Percentiles rank a stretch among this genome's conserved stretches.
These are phyloP conservation scores for Glycyrrhiza uralensis DNA, from an alignment of 306 rosid genomes.

Conservation along the genomic window DNA sequence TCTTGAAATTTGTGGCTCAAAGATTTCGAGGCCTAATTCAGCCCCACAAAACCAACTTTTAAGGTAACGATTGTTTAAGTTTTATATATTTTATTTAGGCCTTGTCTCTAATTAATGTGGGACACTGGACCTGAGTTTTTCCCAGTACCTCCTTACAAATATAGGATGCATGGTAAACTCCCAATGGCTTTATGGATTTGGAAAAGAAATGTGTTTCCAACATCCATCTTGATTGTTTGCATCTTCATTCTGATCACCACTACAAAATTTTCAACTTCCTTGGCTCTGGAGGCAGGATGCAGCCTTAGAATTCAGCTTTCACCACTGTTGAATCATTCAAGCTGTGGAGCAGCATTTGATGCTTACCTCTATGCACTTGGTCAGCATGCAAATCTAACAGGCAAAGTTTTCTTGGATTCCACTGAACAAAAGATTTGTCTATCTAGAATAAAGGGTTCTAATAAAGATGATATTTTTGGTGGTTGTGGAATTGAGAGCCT, in stretches of 20 bases:
- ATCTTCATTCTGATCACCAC: conserved; percentile 17
- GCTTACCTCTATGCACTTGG: conserved; percentile 39
- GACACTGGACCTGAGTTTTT: no score
- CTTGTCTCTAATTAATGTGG: no score
- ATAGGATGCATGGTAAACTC: neutral
- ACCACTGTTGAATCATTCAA: neutral
- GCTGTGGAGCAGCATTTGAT: conserved; percentile 31
- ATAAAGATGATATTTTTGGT: neutral
- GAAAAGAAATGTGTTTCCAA: neutral
- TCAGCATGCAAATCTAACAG: conserved; percentile 38
- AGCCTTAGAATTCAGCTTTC: conserved; percentile 22
- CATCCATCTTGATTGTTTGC: neutral
- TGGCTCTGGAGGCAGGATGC: conserved; percentile 26
- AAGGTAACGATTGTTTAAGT: no score
- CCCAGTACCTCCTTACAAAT: no score
- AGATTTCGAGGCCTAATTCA: no score
- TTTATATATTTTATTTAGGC: no score
- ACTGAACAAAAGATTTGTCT: conserved; percentile 38
- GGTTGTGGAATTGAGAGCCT: conserved; percentile 51
- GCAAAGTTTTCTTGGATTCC: conserved; percentile 30
- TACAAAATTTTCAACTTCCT: conserved; percentile 9
- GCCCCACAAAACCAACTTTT: no score
- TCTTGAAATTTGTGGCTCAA: no score
- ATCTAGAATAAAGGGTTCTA: neutral
- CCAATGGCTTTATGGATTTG: neutral